Base-by-base conservation (phyloP, 768 basidiomycete species). In the button mushroom (Agaricus bisporus) region DNA sequence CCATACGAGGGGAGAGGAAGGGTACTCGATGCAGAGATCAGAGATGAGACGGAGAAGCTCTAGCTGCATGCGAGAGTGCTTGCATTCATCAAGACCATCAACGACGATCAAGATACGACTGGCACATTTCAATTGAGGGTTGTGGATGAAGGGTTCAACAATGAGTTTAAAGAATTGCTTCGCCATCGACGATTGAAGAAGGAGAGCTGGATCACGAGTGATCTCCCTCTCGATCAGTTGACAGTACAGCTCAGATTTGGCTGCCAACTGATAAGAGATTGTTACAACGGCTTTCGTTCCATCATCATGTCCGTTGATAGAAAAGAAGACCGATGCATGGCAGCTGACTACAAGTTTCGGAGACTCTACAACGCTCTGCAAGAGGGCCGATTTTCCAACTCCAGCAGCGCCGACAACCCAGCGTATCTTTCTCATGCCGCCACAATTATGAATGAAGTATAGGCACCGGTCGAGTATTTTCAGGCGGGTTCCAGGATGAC, bases 201-300 rank as follows among this genome's bases (percentile, higher is more conserved):
- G 52, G 8, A 58, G 20, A 18, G 48, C 25, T 25, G 55, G 59
- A 35, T 57, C 49, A 3, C n/a, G n/a, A 5, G 18, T 6, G 36
- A 64, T 52, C 8, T 42, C 41, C 3, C 46, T 35, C 6, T 56
- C 42, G n/a, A 64, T 46, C 11, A 49, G 49, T 7, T 45, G 41
- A 11, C 48, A 48, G 0, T 54, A 14, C 7, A 22, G 20, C 12
- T 58, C 53, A 22, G 44, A 9, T 0, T 28, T 41, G 11, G 47
- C 26, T 1, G 61, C 59, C 2, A 68, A 48, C 25, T 68, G 63
- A 32, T 58, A 60, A 1, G 61, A 54, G 5, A 68, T 43, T 0
- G 62, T 65, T 14, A 28, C 9, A 14, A 8, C 28, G 28, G 14
- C 17, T 51, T 49, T 49, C 4, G 37, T 38, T 25, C 37, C 48